Conservation (phyloP, 495 filamentous ascomycete genomes). For the Beverwykella pulmonaria region DNA sequence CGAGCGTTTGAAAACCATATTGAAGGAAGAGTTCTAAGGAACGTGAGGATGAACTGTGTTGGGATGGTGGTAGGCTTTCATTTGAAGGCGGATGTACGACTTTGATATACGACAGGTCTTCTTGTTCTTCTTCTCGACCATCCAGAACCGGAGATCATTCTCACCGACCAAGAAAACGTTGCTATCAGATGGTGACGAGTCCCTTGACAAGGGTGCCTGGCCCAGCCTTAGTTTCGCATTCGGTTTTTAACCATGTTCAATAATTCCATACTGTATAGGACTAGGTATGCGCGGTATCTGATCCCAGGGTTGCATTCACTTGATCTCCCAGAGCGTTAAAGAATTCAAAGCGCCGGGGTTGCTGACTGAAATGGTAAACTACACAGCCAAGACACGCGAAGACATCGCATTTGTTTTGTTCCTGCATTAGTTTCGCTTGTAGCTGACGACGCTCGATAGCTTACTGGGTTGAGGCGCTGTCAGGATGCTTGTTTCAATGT, state of each 20-base stretch:
- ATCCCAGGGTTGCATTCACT: background rate
- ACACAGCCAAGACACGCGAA: background rate
- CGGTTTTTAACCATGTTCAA: background rate
- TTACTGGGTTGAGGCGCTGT: background rate
- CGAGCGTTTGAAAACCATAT: constrained; percentile 5
- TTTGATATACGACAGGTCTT: constrained; percentile 9
- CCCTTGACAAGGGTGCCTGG: constrained; percentile 1
- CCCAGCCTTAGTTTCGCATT: background rate
- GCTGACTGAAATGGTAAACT: background rate
- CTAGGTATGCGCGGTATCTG: background rate
- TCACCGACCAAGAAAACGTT: background rate
- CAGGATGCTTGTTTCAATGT: constrained; percentile 2
- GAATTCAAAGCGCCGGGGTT: background rate
- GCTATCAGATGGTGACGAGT: constrained; percentile 5
- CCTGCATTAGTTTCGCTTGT: background rate
- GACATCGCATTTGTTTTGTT: background rate
- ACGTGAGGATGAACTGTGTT: background rate
- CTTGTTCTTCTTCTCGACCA: background rate
- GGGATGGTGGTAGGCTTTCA: background rate
- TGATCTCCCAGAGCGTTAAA: background rate
- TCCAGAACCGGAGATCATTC: background rate
- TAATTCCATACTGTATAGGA: background rate
- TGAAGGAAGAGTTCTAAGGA: constrained; percentile 1
- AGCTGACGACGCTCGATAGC: constrained; percentile 9
- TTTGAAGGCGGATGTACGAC: constrained; percentile 1